These are phyloP conservation scores for Leucosporidium creatinivorum DNA, from an alignment of 768 basidiomycete species.

Conservation along the genomic window DNA sequence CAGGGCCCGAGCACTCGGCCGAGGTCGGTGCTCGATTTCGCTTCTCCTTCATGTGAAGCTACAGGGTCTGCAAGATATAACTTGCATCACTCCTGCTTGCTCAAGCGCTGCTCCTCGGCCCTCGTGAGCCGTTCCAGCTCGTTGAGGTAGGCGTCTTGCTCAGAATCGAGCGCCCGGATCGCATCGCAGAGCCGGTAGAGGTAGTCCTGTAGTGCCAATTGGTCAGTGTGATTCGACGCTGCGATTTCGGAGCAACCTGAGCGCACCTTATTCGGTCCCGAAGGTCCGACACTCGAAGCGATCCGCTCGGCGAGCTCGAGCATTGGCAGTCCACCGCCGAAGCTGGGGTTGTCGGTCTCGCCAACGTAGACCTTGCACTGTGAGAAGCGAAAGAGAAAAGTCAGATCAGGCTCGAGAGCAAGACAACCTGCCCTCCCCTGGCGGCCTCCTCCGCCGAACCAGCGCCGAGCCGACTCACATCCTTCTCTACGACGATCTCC, in stretches of 20 bases:
- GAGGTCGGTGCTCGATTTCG: no score
- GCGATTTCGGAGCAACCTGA: not conserved
- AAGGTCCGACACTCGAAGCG: conserved; percentile 70
- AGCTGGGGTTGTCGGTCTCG: conserved; percentile 75
- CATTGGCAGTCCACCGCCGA: conserved; percentile 77
- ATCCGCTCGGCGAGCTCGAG: conserved; percentile 61
- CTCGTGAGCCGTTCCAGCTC: conserved; percentile 58
- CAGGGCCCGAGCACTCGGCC: no score
- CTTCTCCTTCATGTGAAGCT: no score
- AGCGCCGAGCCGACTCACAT: conserved; percentile 20
- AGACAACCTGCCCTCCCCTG: no score
- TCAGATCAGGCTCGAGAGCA: no score
- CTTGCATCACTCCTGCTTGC: no score
- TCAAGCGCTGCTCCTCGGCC: not conserved
- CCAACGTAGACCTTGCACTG: conserved; percentile 71
- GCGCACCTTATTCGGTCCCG: conserved; percentile 76
- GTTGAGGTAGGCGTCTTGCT: conserved; percentile 65
- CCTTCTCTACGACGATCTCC: conserved; percentile 48
- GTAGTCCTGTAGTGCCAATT: conserved; percentile 58
- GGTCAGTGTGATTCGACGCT: not conserved
- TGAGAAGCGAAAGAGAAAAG: no score
- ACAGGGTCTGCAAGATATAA: no score
- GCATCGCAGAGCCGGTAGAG: conserved; percentile 68
- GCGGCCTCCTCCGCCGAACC: not conserved
- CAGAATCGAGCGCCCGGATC: conserved; percentile 64